These are phyloP conservation scores for Cyclanthera cordifolia DNA, from an alignment of 306 rosid species.

Conservation along the genomic window DNA sequence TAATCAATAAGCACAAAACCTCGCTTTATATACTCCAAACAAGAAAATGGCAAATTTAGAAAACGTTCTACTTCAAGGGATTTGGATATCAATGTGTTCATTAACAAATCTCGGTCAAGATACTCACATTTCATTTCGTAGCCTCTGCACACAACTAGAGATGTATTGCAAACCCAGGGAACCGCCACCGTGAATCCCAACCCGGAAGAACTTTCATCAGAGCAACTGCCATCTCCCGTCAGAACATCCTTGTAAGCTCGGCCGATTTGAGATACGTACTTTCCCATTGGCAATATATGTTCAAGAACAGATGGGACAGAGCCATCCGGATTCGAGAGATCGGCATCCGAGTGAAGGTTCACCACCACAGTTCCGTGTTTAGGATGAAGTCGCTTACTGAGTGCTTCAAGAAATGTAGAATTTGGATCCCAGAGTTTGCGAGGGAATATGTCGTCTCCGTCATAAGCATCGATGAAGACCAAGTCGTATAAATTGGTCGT, in stretches of 20 bases:
- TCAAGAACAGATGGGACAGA: slow-evolving; percentile 37
- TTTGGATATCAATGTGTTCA: slow-evolving; percentile 40
- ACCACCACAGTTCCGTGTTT: slow-evolving; percentile 83
- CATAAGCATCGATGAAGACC: slow-evolving; percentile 80
- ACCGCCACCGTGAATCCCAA: slow-evolving; percentile 68
- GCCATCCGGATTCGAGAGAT: slow-evolving; percentile 34
- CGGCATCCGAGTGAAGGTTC: slow-evolving; percentile 86
- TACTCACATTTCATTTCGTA: slow-evolving; percentile 21
- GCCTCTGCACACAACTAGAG: slow-evolving; percentile 79
- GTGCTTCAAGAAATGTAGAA: slow-evolving; percentile 54
- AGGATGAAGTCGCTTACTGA: slow-evolving; percentile 56
- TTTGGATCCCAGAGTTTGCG: slow-evolving; percentile 57
- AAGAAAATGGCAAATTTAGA: slow-evolving; percentile 61
- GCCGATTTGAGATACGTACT: slow-evolving; percentile 47
- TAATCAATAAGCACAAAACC: slow-evolving; percentile 55
- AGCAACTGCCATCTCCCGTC: slow-evolving; percentile 25
- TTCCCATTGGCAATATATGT: slow-evolving; percentile 57
- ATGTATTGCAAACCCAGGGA: slow-evolving; percentile 84
- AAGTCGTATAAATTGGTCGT: slow-evolving; percentile 46
- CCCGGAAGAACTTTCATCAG: slow-evolving; percentile 32
- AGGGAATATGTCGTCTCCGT: slow-evolving; percentile 86
- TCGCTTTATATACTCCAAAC: slow-evolving; percentile 55
- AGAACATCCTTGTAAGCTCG: slow-evolving; percentile 59
- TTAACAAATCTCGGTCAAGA: slow-evolving; percentile 25
- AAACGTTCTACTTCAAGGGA: slow-evolving; percentile 60